phyloP scores from a whole-genome alignment of 164 flowering plant genomes.

The Dillenia turbinata region DNA sequence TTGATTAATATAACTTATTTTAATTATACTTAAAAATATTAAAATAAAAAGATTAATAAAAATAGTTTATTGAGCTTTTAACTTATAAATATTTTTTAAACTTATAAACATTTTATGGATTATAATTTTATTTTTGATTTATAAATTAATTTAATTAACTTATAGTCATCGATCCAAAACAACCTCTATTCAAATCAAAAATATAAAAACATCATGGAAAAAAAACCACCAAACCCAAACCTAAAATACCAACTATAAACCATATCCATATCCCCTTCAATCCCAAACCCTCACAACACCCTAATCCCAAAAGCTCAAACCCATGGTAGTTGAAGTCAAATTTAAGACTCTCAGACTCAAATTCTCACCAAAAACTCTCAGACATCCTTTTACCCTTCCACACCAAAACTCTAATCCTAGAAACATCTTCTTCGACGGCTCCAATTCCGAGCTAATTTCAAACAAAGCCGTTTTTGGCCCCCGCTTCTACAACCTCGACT shows the following conservation, averaged over 20 bases:
- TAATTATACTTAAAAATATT: too few species aligned
- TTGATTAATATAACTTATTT: too few species aligned
- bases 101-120: too few species aligned
- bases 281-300: conserved; percentile 1
- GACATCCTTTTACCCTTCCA: conserved; percentile 54
- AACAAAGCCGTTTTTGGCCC: conserved; percentile 58
- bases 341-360: conserved; percentile 50
- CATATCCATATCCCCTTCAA: conserved; percentile 7
- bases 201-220: too few species aligned
- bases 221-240: too few species aligned
- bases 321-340: conserved; percentile 75
- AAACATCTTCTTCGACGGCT: conserved; percentile 70
- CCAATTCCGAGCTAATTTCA: conserved; percentile 39
- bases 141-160: too few species aligned
- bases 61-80: too few species aligned
- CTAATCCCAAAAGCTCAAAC: not conserved
- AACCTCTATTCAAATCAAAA: too few species aligned
- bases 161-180: too few species aligned
- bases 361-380: conserved; percentile 58
- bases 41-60: too few species aligned
- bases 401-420: conserved; percentile 53
- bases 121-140: too few species aligned
- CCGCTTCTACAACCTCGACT: conserved; percentile 60
- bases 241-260: conserved; percentile 9
- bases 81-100: too few species aligned